These are phyloP conservation scores for Citrus australasica DNA, from an alignment of 345 rosid species.

Conservation along the genomic window DNA sequence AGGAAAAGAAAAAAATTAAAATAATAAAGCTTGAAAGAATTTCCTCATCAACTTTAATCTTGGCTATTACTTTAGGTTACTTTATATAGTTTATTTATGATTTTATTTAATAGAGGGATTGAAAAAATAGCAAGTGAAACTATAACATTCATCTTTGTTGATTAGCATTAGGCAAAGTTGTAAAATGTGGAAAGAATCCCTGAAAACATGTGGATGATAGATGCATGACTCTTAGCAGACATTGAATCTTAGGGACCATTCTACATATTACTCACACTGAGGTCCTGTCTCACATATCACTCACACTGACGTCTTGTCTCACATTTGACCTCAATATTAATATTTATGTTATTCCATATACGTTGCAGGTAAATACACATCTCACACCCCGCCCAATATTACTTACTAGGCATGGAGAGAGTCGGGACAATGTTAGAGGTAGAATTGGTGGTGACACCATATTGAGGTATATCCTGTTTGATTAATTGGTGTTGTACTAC, in stretches of 20 bases:
- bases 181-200: not conserved
- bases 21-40: not conserved
- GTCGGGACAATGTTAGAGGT: conserved; percentile 92
- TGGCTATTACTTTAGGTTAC: not conserved
- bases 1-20: not conserved
- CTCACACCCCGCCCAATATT: conserved; percentile 98
- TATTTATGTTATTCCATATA: not conserved
- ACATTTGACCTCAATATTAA: conserved; percentile 2
- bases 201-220: not conserved
- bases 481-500: not conserved
- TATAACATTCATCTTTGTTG: not conserved
- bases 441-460: conserved; percentile 94
- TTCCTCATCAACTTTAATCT: not conserved
- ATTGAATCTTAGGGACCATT: not conserved
- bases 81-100: not conserved
- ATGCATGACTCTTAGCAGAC: not conserved
- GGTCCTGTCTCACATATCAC: not conserved
- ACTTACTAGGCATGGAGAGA: conserved; percentile 99
- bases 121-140: not conserved
- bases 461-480: conserved; percentile 50
- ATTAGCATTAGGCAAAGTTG: not conserved
- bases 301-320: not conserved
- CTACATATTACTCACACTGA: not conserved
- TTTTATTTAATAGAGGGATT: not conserved
- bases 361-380: conserved; percentile 88